A percentile compares a stretch with the other conserved stretches of the same genome.
phyloP scores from a whole-genome alignment of 148 eudicot genomes.

The Hydrangea macrophylla region DNA sequence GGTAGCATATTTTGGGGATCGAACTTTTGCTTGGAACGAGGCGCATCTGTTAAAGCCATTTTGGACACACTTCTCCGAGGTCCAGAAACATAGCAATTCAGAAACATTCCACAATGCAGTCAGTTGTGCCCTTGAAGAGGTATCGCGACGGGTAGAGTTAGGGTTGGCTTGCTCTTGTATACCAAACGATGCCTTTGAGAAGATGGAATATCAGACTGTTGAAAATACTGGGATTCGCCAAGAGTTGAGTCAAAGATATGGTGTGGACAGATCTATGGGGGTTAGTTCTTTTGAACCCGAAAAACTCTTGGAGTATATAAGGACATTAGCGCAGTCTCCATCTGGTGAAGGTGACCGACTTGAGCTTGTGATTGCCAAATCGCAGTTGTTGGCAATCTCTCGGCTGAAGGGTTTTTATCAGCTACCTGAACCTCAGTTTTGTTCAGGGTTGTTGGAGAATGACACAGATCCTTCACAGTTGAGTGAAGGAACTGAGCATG shows the following conservation, averaged over 20 bases:
- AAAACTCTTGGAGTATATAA: slow-evolving; percentile 55
- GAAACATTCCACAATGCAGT: slow-evolving; percentile 79
- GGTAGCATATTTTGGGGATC: slow-evolving; percentile 93
- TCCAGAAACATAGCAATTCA: slow-evolving; percentile 73
- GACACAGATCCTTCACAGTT: slow-evolving; percentile 26
- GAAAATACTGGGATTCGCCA: slow-evolving; percentile 71
- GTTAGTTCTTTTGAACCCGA: slow-evolving; percentile 54
- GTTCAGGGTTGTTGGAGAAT: slow-evolving; percentile 47
- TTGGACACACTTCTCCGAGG: slow-evolving; percentile 60
- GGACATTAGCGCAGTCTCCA: slow-evolving; percentile 58
- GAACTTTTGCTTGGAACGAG: slow-evolving; percentile 87
- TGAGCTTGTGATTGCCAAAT: slow-evolving; percentile 60
- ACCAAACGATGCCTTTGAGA: slow-evolving; percentile 42
- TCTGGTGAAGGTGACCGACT: slow-evolving; percentile 43
- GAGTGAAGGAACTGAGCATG: slow-evolving; percentile 30
- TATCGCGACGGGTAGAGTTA: slow-evolving; percentile 70
- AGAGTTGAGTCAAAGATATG: slow-evolving; percentile 52
- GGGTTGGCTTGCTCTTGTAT: slow-evolving; percentile 82
- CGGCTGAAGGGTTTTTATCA: slow-evolving; percentile 49
- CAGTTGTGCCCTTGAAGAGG: slow-evolving; percentile 73
- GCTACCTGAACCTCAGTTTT: slow-evolving; percentile 47
- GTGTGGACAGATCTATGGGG: slow-evolving; percentile 45
- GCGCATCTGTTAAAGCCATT: slow-evolving; percentile 70
- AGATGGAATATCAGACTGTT: slow-evolving; percentile 60
- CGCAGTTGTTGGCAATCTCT: slow-evolving; percentile 69